A percentile compares a stretch with the other conserved stretches of the same genome.
phyloP scores from a whole-genome alignment of 2,329 filamentous ascomycete genomes.

The Cladophialophora exuberans region DNA sequence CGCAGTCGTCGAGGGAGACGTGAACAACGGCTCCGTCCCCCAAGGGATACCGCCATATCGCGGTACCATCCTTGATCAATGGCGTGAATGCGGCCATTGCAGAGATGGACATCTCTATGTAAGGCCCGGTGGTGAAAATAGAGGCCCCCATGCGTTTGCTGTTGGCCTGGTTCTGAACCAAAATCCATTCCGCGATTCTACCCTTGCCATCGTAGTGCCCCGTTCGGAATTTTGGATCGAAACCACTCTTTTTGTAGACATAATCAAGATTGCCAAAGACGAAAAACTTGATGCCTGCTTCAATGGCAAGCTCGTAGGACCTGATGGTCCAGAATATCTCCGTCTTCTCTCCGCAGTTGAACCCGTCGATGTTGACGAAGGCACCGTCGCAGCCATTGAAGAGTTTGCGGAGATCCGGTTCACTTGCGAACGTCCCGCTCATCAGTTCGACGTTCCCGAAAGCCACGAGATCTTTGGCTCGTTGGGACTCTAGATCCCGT shows the following conservation, averaged over 20 bases:
- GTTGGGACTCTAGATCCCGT: conserved; percentile 46
- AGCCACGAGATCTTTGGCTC: conserved; percentile 48
- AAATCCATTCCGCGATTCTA: conserved; percentile 50
- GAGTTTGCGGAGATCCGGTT: conserved; percentile 48
- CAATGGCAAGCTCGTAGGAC: conserved; percentile 42
- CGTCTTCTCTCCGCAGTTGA: conserved; percentile 57
- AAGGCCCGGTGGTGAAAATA: conserved; percentile 34
- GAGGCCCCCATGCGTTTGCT: conserved; percentile 29
- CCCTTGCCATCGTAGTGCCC: conserved; percentile 57
- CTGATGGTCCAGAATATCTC: conserved; percentile 53
- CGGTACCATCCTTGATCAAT: conserved; percentile 44
- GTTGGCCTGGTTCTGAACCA: conserved; percentile 45
- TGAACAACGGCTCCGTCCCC: conserved; percentile 43
- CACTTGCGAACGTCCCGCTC: conserved; percentile 53
- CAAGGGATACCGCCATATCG: conserved; percentile 49
- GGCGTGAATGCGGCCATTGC: conserved; percentile 45
- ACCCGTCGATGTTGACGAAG: conserved; percentile 60
- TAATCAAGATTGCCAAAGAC: conserved; percentile 57
- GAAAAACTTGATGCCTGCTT: conserved; percentile 46
- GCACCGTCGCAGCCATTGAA: conserved; percentile 53
- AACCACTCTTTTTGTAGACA: conserved; percentile 52
- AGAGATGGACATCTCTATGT: conserved; percentile 36
- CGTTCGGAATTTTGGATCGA: conserved; percentile 48
- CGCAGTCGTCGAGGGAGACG: conserved; percentile 53
- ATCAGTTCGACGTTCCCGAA: conserved; percentile 53